Evolutionary conservation across 2,329 filamentous ascomycete genomes (phyloP).

Genomic region (Penicillium sp.): DNA sequence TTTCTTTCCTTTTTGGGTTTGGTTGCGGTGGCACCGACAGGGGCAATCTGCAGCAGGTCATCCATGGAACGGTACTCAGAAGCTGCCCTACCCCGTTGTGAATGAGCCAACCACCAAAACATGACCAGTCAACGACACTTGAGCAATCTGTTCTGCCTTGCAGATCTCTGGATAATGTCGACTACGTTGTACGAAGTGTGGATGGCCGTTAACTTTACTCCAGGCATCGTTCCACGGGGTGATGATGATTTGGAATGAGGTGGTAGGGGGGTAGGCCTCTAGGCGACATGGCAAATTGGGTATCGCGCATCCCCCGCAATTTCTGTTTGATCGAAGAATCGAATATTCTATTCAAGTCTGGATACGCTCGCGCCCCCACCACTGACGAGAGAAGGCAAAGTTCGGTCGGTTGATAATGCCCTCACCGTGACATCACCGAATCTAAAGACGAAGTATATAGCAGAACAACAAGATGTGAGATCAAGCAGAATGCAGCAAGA

Average conservation of each 20-base stretch:
- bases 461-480: background rate
- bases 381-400: conserved; percentile 15
- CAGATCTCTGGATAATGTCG: background rate
- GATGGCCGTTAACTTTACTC: background rate
- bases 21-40: background rate
- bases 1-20: background rate
- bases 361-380: conserved; percentile 13
- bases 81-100: background rate
- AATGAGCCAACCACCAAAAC: background rate
- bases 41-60: conserved; percentile 1
- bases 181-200: background rate
- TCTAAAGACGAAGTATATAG: conserved; percentile 9
- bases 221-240: background rate
- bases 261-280: background rate
- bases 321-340: background rate
- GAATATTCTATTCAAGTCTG: conserved; percentile 3
- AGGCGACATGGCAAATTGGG: background rate
- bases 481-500: background rate
- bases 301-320: background rate
- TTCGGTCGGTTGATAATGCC: conserved; percentile 9
- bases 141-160: background rate
- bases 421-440: conserved; percentile 24
- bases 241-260: background rate
- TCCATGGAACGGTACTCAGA: background rate
- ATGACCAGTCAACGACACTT: background rate